These are phyloP conservation scores for Elaphomyces granulatus DNA, from an alignment of 495 filamentous ascomycete species.

Conservation along the genomic window DNA sequence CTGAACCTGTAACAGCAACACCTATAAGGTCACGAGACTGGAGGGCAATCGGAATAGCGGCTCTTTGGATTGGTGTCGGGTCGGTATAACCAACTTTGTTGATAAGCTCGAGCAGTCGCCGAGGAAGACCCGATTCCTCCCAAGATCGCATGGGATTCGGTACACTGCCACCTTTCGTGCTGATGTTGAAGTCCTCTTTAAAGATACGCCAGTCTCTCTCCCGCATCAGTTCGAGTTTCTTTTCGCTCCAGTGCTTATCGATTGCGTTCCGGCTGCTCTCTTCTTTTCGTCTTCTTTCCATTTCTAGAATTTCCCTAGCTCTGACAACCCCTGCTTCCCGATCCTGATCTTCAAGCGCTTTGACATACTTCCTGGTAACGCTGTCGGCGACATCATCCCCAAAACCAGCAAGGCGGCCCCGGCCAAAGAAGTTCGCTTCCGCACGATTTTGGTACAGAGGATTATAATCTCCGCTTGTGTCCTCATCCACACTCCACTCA, in stretches of 20 bases:
- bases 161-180: conserved; percentile 77
- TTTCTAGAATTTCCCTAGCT: conserved; percentile 71
- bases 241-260: conserved; percentile 96
- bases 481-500: conserved; percentile 94
- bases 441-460: conserved; percentile 67
- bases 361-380: conserved; percentile 58
- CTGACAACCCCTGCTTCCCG: conserved; percentile 61
- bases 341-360: conserved; percentile 65
- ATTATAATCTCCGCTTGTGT: conserved; percentile 83
- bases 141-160: conserved; percentile 96
- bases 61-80: conserved; percentile 82
- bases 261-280: conserved; percentile 55
- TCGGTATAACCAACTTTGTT: conserved; percentile 82
- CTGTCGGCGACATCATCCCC: conserved; percentile 61
- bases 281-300: conserved; percentile 68
- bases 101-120: conserved; percentile 69
- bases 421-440: conserved; percentile 64
- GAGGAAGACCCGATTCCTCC: conserved; percentile 72
- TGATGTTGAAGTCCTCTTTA: conserved; percentile 98
- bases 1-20: conserved; percentile 96
- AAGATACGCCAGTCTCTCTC: conserved; percentile 99
- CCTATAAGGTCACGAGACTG: conserved; percentile 91
- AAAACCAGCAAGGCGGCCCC: conserved; percentile 71
- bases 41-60: conserved; percentile 88
- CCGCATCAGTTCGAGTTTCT: conserved; percentile 88